These are phyloP conservation scores for Fraxinus sp. DNA, from an alignment of 305 asterid species.

Conservation along the genomic window DNA sequence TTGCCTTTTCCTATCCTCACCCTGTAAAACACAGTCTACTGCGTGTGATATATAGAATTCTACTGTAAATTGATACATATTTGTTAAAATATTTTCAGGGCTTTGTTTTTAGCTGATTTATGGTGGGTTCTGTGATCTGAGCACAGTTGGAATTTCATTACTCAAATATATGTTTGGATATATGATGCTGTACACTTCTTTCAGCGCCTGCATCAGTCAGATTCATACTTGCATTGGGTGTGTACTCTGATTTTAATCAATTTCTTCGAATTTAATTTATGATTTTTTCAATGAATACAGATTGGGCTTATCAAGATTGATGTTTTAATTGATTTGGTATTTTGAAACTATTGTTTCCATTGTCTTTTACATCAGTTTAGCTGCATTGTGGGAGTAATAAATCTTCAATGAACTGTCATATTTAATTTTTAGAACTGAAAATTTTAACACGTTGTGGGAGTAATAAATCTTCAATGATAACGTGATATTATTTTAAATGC, in stretches of 20 bases:
- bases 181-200: conserved; percentile 40
- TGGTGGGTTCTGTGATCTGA: conserved; percentile 22
- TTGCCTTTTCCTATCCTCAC: not conserved
- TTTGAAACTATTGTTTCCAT: not conserved
- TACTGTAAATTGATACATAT: not conserved
- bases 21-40: not conserved
- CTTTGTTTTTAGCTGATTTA: not conserved
- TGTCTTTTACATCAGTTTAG: not conserved
- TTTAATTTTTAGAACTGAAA: not conserved
- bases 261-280: not conserved
- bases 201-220: conserved; percentile 39
- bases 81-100: not conserved
- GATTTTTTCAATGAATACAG: not conserved
- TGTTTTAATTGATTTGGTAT: not conserved
- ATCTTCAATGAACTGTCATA: not conserved
- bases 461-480: not conserved
- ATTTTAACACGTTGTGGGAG: not conserved
- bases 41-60: not conserved
- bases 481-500: not conserved
- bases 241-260: conserved; percentile 27
- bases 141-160: conserved; percentile 14
- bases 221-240: conserved; percentile 53
- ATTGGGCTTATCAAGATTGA: not conserved
- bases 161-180: conserved; percentile 26
- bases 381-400: not conserved